A percentile compares a stretch with the other conserved stretches of the same genome.
phyloP scores from a whole-genome alignment of 371 early-diverging fungal genomes.

The Apophysomyces sp. region DNA sequence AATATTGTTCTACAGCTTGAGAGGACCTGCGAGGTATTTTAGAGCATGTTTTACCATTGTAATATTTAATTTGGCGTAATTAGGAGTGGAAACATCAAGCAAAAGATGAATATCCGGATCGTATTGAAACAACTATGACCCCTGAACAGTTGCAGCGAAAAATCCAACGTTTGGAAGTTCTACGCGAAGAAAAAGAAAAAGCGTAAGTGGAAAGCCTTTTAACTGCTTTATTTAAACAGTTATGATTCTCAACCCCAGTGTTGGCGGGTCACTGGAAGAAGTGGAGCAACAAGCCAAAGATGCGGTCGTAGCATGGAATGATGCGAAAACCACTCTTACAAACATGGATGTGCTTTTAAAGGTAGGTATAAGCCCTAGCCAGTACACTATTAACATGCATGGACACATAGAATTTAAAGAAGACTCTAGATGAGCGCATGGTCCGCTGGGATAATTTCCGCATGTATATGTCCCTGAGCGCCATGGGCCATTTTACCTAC shows the following conservation, averaged over 20 bases:
- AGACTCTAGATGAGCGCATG: constrained; percentile 59
- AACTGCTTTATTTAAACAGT: neutral
- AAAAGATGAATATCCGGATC: constrained; percentile 58
- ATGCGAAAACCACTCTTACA: constrained; percentile 58
- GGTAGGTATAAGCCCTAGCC: constrained; percentile 35
- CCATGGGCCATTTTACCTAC: constrained; percentile 69
- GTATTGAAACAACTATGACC: constrained; percentile 54
- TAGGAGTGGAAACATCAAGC: constrained; percentile 53
- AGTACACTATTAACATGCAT: neutral
- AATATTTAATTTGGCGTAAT: neutral
- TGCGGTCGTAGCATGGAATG: constrained; percentile 49
- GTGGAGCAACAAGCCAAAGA: constrained; percentile 50
- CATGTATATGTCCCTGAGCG: constrained; percentile 69
- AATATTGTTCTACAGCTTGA: constrained; percentile 1
- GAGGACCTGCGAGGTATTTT: neutral
- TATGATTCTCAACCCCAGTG: neutral
- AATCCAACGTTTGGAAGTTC: constrained; percentile 52
- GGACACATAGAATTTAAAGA: constrained; percentile 43
- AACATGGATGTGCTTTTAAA: constrained; percentile 49
- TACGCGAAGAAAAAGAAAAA: constrained; percentile 54
- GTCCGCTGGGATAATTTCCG: constrained; percentile 69
- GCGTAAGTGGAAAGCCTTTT: constrained; percentile 16
- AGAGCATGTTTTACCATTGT: neutral
- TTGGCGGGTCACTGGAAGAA: constrained; percentile 52
- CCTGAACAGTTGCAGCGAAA: constrained; percentile 58